Conservation (phyloP, 768 basidiomycete genomes). For the Pisolithus marmoratus region DNA sequence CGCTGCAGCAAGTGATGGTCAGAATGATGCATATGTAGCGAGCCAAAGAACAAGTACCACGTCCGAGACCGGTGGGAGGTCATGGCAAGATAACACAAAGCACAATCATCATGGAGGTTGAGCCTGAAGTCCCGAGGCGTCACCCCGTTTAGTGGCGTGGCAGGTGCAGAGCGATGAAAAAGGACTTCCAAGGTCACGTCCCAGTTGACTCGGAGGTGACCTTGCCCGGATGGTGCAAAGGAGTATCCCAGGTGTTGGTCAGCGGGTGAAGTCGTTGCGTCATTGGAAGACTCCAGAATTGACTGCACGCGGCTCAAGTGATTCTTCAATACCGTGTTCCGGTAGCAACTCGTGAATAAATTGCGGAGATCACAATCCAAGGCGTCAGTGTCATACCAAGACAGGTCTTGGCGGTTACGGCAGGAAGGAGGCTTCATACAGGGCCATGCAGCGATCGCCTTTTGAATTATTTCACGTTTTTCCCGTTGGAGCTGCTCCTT, state of each 20-base stretch:
- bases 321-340: conserved; percentile 10
- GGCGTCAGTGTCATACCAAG: conserved; percentile 2
- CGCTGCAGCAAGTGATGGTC: too few relatives aligned
- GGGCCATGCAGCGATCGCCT: neutral
- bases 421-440: neutral
- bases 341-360: conserved; percentile 14
- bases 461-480: neutral
- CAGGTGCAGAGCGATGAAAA: conserved; percentile 5
- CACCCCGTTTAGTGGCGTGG: neutral
- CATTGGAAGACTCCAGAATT: neutral
- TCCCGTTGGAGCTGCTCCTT: neutral
- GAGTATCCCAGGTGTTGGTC: neutral
- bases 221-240: neutral
- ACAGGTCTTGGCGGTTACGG: neutral
- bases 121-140: neutral
- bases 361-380: neutral
- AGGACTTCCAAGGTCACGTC: neutral
- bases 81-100: too few relatives aligned
- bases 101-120: neutral
- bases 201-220: neutral
- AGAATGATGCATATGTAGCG: too few relatives aligned
- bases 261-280: neutral
- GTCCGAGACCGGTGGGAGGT: neutral
- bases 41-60: too few relatives aligned
- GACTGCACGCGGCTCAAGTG: conserved; percentile 11